Evolutionary conservation across 768 basidiomycete genomes (phyloP).

Genomic region (Pulveroboletus sp.): DNA sequence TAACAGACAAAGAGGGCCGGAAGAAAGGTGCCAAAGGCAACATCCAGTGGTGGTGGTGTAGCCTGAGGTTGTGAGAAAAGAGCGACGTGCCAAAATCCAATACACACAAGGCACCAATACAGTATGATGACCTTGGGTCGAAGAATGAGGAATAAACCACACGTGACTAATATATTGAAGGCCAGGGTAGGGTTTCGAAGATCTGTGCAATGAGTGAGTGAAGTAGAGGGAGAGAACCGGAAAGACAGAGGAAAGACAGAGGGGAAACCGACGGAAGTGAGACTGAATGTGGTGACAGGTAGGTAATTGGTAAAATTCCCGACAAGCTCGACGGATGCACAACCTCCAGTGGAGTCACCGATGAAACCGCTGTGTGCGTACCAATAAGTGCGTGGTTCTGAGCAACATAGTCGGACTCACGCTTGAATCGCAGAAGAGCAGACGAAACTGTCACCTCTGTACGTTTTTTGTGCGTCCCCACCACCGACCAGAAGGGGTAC

Average conservation of each 20-base stretch:
- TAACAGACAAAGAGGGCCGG: constrained; percentile 76
- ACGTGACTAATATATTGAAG: constrained; percentile 66
- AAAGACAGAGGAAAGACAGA: constrained; percentile 71
- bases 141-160: constrained; percentile 64
- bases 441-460: constrained; percentile 80
- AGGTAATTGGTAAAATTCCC: constrained; percentile 71
- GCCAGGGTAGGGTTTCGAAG: constrained; percentile 64
- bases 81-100: constrained; percentile 81
- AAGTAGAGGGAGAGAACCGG: constrained; percentile 45
- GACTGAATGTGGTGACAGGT: constrained; percentile 53
- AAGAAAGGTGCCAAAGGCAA: constrained; percentile 73
- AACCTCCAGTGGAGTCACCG: constrained; percentile 66
- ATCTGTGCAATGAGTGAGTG: constrained; percentile 64
- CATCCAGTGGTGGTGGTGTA: constrained; percentile 62
- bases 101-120: constrained; percentile 76
- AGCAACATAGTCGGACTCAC: constrained; percentile 38
- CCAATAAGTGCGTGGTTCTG: constrained; percentile 6
- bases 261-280: constrained; percentile 70
- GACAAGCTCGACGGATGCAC: constrained; percentile 61
- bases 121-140: constrained; percentile 64
- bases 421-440: constrained; percentile 81
- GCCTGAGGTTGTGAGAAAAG: constrained; percentile 72
- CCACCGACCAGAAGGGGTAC: constrained; percentile 83
- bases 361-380: constrained; percentile 52
- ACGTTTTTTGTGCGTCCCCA: constrained; percentile 64